Conservation (phyloP, 192 early-diverging fungal genomes). For the Cladochytrium replicatum region DNA sequence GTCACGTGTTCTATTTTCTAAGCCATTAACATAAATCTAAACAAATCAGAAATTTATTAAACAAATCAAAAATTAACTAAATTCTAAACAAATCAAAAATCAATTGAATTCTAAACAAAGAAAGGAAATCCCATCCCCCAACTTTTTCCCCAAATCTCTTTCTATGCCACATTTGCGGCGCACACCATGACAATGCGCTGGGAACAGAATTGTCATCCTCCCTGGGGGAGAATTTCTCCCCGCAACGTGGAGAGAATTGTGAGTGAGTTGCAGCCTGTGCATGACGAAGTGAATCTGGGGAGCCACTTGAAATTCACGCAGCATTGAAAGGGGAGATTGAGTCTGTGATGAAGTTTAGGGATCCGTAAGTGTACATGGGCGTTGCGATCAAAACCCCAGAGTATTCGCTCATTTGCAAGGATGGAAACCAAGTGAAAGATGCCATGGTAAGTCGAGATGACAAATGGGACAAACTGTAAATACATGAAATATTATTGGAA, state of each 20-base stretch:
- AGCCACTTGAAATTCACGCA: constrained; percentile 47
- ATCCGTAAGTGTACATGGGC: constrained; percentile 39
- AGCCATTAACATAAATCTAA: too few relatives aligned
- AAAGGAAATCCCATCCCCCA: too few relatives aligned
- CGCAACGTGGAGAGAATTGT: constrained; percentile 45
- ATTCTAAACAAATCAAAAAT: too few relatives aligned
- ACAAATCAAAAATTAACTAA: too few relatives aligned
- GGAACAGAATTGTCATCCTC: constrained; percentile 39
- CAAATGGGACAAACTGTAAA: too few relatives aligned
- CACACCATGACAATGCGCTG: constrained; percentile 28
- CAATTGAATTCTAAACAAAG: too few relatives aligned
- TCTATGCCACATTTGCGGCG: too few relatives aligned
- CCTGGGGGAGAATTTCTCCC: constrained; percentile 45
- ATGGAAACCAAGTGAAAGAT: constrained; percentile 18
- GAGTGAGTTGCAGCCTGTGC: constrained; percentile 23
- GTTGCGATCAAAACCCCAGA: constrained; percentile 25
- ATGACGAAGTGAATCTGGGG: too few relatives aligned
- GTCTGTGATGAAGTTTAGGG: constrained; percentile 31
- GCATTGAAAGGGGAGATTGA: constrained; percentile 26
- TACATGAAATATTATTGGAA: too few relatives aligned
- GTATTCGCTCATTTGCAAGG: constrained; percentile 22
- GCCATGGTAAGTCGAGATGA: constrained; percentile 24
- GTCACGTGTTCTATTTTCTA: too few relatives aligned
- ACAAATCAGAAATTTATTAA: too few relatives aligned
- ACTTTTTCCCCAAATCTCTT: too few relatives aligned